Evolutionary conservation across 495 filamentous ascomycete genomes (phyloP), one percentile per base, ranked within the genome.

Genomic region (Penicillium steckii): DNA sequence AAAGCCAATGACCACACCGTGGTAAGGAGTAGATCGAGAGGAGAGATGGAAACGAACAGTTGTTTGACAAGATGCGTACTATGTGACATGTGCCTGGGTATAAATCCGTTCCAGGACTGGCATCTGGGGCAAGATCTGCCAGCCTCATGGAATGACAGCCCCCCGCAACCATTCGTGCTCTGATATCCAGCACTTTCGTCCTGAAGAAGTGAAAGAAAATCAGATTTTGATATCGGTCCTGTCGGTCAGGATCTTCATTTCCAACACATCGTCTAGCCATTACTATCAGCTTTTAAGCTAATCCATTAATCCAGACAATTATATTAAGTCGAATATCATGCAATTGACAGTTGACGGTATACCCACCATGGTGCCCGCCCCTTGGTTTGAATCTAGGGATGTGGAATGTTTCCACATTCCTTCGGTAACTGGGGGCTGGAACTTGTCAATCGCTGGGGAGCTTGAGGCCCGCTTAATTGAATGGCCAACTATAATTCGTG

Each of bases 11-110:
- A 37, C 67, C 66, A 8, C n/a, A 23, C 29, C 8, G 55, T 46
- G 6, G 46, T 13, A 67, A 63, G 9, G 52, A 46, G 13, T 50
- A 53, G 19, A 48, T 45, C 52, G 67, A 48, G 25, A 44, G 19
- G 4, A 60, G 60, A 24, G n/a, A 57, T 57, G 24, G 69, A 68
- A 26, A 70, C 46, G 18, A 48, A 25, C 46, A 48, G 46, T 19
- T 30, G 30, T 46, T n/a, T 35, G 44, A 22, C 29, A 23, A 46
- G 17, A 33, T 4, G 4, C 12, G 19, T 33, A n/a, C n/a, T n/a
- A 10, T 8, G 22, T 40, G 46, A 48, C 25, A 24, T 48, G 46
- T 10, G 15, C 30, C 13, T 21, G 15, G 15, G 46, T 48, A 48
- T 48, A 48, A 48, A 48, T 40, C n/a, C 19, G 38, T 21, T 41